A percentile compares a stretch with the other conserved stretches of the same genome.
Conservation (phyloP, 1,284 basidiomycete species). For the Austroboletus niveus region DNA sequence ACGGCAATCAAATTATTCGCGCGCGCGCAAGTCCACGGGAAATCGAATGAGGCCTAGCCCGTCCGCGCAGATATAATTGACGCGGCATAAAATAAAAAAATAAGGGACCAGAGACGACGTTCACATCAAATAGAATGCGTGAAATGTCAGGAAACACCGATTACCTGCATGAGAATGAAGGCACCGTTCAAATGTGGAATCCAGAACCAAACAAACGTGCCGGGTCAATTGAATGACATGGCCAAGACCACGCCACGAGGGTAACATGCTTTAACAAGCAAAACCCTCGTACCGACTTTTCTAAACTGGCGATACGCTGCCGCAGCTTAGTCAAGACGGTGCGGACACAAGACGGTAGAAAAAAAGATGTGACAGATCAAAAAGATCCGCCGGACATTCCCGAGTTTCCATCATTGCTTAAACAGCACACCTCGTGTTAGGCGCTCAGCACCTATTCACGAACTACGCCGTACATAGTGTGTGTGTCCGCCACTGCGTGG, state of each 20-base stretch:
- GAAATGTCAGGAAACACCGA: not conserved
- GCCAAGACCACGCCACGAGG: constrained; percentile 21
- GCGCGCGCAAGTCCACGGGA: constrained; percentile 5
- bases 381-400: constrained; percentile 24
- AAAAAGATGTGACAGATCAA: constrained; percentile 14
- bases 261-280: constrained; percentile 11
- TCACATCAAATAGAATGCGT: constrained; percentile 3
- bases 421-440: constrained; percentile 18
- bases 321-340: constrained; percentile 11
- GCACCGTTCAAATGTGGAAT: constrained; percentile 4
- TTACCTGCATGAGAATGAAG: constrained; percentile 11
- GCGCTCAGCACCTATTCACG: constrained; percentile 12
- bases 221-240: constrained; percentile 9
- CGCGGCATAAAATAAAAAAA: constrained; percentile 3
- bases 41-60: constrained; percentile 3
- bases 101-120: not conserved
- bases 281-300: constrained; percentile 14
- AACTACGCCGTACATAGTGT: constrained; percentile 15
- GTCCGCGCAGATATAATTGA: constrained; percentile 6
- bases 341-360: constrained; percentile 21
- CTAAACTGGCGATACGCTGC: constrained; percentile 11
- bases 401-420: constrained; percentile 20
- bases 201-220: constrained; percentile 8
- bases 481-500: constrained; percentile 23
- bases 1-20: constrained; percentile 2